phyloP scores from a whole-genome alignment of 208 protist species.

The Wallacemonas sp. region DNA sequence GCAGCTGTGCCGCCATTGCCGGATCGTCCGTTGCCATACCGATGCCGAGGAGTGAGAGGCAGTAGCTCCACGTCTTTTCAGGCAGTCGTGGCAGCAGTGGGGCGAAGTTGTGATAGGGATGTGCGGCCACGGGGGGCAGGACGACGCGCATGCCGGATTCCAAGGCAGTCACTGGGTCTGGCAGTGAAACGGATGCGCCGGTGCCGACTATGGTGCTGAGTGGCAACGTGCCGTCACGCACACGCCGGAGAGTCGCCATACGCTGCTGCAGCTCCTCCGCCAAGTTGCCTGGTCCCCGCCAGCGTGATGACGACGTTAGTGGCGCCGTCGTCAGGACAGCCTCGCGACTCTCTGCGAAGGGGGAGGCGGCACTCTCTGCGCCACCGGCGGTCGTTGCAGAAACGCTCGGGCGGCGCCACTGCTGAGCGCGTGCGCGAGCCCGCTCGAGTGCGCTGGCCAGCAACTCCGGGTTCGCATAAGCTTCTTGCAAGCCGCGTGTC shows the following conservation, averaged over 20 bases:
- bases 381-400: background rate
- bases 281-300: too few relatives aligned
- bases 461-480: background rate
- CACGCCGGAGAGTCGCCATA: too few relatives aligned
- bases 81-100: constrained; percentile 1
- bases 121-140: background rate
- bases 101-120: constrained; percentile 5
- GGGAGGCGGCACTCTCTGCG: background rate
- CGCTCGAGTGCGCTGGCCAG: background rate
- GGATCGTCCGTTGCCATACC: constrained; percentile 21
- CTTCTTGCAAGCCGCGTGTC: background rate
- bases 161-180: background rate
- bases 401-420: background rate
- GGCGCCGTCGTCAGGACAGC: background rate
- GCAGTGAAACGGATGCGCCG: too few relatives aligned
- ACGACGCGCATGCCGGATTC: background rate
- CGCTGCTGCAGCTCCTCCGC: too few relatives aligned
- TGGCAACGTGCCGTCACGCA: too few relatives aligned
- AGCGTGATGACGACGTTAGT: too few relatives aligned
- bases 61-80: background rate
- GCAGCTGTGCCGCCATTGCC: constrained; percentile 19
- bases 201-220: too few relatives aligned
- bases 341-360: too few relatives aligned
- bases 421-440: background rate
- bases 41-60: constrained; percentile 17